These are phyloP conservation scores for Chlorella vulgaris DNA, from an alignment of 139 green algal genomes.

Conservation along the genomic window DNA sequence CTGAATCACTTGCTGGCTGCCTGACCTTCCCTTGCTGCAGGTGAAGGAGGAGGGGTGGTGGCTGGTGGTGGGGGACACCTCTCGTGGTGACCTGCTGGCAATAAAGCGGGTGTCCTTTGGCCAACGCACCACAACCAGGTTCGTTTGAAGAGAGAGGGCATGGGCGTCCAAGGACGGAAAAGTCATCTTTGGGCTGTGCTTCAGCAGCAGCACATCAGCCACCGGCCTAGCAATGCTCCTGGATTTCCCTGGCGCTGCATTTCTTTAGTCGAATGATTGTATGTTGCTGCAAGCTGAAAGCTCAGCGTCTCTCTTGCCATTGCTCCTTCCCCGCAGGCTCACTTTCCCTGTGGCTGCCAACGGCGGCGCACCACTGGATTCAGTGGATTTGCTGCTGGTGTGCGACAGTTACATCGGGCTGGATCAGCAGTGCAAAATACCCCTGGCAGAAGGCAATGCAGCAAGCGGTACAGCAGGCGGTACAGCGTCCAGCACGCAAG, in stretches of 20 bases:
- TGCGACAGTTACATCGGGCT: constrained; percentile 91
- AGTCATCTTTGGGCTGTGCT: no score
- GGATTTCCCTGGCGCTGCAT: no score
- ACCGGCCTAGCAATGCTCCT: no score
- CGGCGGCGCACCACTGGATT: constrained; percentile 34
- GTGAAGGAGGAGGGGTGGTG: constrained; percentile 98
- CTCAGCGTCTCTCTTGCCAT: no score
- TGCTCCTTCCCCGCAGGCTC: constrained; percentile 34
- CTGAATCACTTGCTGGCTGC: no score
- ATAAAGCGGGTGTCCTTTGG: constrained; percentile 83
- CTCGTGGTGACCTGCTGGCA: constrained; percentile 76
- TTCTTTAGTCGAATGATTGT: no score
- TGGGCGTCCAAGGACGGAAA: no score
- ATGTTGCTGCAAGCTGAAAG: no score
- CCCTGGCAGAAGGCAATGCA: neutral
- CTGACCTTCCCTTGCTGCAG: constrained; percentile 44
- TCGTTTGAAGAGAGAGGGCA: no score
- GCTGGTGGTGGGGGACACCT: constrained; percentile 74
- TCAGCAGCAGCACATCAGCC: no score
- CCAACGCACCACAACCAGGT: constrained; percentile 24
- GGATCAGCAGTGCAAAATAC: constrained; percentile 68
- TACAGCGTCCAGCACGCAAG: neutral
- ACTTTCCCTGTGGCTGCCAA: constrained; percentile 41
- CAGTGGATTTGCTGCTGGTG: constrained; percentile 70
- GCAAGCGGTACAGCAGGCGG: neutral